Evolutionary conservation across 169 alveolate genomes (phyloP), one percentile per base, ranked within the genome.

Genomic region (Eimeria praecox): DNA sequence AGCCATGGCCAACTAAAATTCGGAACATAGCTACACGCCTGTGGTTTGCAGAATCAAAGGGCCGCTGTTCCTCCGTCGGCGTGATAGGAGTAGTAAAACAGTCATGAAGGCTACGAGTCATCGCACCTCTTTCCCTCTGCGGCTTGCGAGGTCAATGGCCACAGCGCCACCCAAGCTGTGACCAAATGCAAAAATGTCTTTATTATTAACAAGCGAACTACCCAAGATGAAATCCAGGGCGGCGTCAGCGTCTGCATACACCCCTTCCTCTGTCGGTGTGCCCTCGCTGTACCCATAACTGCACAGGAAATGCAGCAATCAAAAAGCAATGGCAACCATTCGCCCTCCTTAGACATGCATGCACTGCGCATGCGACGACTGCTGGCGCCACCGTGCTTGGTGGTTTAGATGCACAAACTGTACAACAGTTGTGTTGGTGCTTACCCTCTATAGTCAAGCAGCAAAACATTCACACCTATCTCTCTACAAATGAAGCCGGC

Each of bases 101-200:
- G n/a, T n/a, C n/a, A 64, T 40, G 75, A 64, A 6, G 8, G 6
- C 40, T 59, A 59, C 38, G 30, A 14, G 52, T 54, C 27, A 10
- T 18, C 93, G 52, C 64, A 93, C 96, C 49, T 93, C 73, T 12
- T 80, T 30, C 30, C 92, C 85, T 46, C 75, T 49, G 59, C 87
- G 54, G n/a, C 49, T 38, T 40, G 97, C 98, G 3, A 96, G 90
- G 89, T 91, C 66, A 35, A 97, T 97, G 8, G 98, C 98, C 1
- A 97, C 97, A 22, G 98, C 98, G 42, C 98, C 98, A 0, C 98
- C 98, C 35, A 97, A 94, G 62, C 90, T 73, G 38, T 97, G 92
- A 14, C 98, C 98, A 64, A 95, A 92, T 85, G 95, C 54, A 80
- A 94, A 97, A 24, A 97, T 73, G 91, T 97, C 96, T 24, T 97